Evolutionary conservation across 2,329 filamentous ascomycete genomes (phyloP), one percentile per base, ranked within the genome.

Genomic region (Fusarium aywerte): DNA sequence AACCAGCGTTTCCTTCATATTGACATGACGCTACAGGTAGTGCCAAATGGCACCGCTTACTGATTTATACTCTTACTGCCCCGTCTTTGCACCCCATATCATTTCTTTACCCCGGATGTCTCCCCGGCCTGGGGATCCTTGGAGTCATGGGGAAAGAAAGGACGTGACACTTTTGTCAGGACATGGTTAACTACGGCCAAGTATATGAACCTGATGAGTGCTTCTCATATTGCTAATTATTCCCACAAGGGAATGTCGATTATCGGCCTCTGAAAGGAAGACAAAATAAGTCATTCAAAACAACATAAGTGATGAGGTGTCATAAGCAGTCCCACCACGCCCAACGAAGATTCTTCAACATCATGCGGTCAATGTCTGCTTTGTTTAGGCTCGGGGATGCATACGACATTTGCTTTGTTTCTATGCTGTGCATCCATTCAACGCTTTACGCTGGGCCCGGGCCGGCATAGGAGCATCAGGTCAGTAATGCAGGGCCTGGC

Each of bases 381-480:
- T 57, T 62, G 20, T 47, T 39, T 13, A 32, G 48, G 39, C 47
- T 36, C n/a, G 9, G 32, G 43, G 42, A 33, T 35, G 12, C 55
- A 49, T 29, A 21, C 18, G 29, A 29, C 27, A 12, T 62, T 42
- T 47, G 42, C 36, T 58, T 50, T 62, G 42, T 32, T 29, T 63
- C 11, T 36, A 31, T 50, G 38, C 35, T 45, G 57, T 42, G 49
- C 43, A 51, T 60, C 27, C 39, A 29, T 36, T 20, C 39, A 31
- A 55, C 9, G 20, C 29, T 58, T 23, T 36, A 25, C 39, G 33
- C 52, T 54, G 55, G 58, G 39, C 29, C 68, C 56, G 68, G 65
- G 44, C 68, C 65, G 68, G 68, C 52, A 42, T 27, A 20, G n/a
- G 33, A 65, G 55, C 36, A 58, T 54, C 50, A 50, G 61, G 35